phyloP scores from a whole-genome alignment of 345 rosid species.

The Bruguiera sexangula region DNA sequence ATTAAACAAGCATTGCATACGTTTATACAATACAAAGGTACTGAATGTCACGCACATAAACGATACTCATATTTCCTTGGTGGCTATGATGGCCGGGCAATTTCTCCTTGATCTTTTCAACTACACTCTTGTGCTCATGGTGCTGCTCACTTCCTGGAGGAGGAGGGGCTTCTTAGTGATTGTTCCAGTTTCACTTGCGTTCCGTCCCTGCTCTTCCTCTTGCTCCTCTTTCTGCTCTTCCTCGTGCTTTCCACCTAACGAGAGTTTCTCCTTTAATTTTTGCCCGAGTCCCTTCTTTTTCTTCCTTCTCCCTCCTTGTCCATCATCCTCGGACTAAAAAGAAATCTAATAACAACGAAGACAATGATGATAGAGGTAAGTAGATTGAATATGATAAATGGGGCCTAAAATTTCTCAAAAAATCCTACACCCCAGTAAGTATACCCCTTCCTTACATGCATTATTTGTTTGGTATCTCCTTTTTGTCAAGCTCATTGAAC shows the following conservation, averaged over 20 bases:
- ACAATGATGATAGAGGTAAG: too few relatives aligned
- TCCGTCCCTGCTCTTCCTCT: neutral
- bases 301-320: neutral
- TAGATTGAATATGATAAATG: too few relatives aligned
- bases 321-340: neutral
- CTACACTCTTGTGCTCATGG: neutral
- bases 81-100: neutral
- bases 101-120: neutral
- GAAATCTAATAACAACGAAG: too few relatives aligned
- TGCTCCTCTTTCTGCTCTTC: neutral
- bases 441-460: too few relatives aligned
- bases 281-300: neutral
- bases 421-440: too few relatives aligned
- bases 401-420: too few relatives aligned
- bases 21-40: too few relatives aligned
- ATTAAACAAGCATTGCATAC: too few relatives aligned
- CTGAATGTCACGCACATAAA: too few relatives aligned
- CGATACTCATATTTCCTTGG: neutral
- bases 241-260: neutral
- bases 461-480: too few relatives aligned
- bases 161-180: neutral
- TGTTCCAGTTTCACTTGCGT: neutral
- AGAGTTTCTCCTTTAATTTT: neutral
- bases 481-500: too few relatives aligned
- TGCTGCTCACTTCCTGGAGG: neutral